Base-by-base conservation (phyloP, 1,284 basidiomycete genomes). In the Phellopilus nigrolimitatus region DNA sequence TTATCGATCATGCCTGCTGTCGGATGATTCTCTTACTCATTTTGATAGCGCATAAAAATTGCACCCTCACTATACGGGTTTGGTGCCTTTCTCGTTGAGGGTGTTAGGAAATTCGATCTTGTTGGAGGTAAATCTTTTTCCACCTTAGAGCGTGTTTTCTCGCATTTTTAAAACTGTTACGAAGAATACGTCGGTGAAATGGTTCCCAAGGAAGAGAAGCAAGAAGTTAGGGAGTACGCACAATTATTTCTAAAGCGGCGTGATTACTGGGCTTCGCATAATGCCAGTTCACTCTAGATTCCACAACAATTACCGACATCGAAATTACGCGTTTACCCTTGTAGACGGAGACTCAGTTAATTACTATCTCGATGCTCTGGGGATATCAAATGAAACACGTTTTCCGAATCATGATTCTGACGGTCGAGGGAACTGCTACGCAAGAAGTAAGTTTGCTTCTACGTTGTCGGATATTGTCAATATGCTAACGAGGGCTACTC, bases 321-420 rank as follows among this genome's bases (percentile, higher is more conserved):
- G 49, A 24, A 51, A 51, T 22, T 51, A 51, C 17, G 6, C 31
- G 21, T 51, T 51, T 38, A 8, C 45, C 12, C 33, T 47, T 24
- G 30, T n/a, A n/a, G n/a, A 28, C 15, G 40, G 15, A 31, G 4
- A 40, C n/a, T 12, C 1, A 4, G n/a, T 6, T n/a, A 37, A 31
- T 17, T 10, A 44, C 17, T 4, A 12, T 27, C 25, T 45, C 10
- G 49, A 51, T 37, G 40, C 49, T 15, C 2, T 25, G 4, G 21
- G 41, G 7, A 41, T 51, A 7, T 22, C 41, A n/a, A 51, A 51
- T 24, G 49, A 51, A 24, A 34, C 43, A 4, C 40, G 49, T n/a
- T 51, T 51, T n/a, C 49, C 49, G 4, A 51, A 51, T 27, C 41
- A 51, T 25, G 43, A 45, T 10, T n/a, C n/a, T n/a, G 30, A 36